These are phyloP conservation scores for Kodamaea alishanica DNA, from an alignment of 1,139 yeast genomes.

Conservation along the genomic window DNA sequence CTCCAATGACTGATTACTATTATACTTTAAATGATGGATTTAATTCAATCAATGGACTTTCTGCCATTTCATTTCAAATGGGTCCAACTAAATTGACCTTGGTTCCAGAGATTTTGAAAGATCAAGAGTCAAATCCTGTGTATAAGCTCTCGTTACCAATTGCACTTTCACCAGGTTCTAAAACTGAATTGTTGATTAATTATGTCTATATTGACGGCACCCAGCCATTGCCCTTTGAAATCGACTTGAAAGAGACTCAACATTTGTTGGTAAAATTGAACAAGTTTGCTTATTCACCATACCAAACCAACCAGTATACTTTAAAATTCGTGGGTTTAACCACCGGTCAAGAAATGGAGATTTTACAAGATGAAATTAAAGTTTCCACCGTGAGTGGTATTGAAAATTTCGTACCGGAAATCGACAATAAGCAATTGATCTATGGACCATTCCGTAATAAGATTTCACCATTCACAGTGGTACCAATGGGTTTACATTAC, in stretches of 20 bases:
- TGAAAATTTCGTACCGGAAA: conserved; percentile 29
- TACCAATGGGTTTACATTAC: conserved; percentile 55
- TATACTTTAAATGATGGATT: conserved; percentile 50
- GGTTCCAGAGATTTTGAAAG: conserved; percentile 19
- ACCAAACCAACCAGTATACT: conserved; percentile 51
- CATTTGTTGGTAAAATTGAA: conserved; percentile 51
- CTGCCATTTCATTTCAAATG: conserved; percentile 42
- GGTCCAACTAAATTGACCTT: conserved; percentile 24
- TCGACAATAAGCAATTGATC: conserved; percentile 39
- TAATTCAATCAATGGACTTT: conserved; percentile 41
- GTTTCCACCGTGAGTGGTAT: conserved; percentile 13
- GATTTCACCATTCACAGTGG: conserved; percentile 45
- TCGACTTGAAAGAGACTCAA: conserved; percentile 63
- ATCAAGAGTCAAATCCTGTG: conserved; percentile 30
- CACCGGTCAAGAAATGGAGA: conserved; percentile 47
- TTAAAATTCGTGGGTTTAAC: conserved; percentile 49
- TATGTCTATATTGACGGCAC: conserved; percentile 49
- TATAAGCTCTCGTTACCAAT: conserved; percentile 51
- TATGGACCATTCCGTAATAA: conserved; percentile 53
- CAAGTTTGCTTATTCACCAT: conserved; percentile 61
- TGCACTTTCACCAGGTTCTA: conserved; percentile 64
- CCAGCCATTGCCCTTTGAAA: conserved; percentile 60
- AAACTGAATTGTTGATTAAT: conserved; percentile 48
- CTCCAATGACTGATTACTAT: conserved; percentile 55
- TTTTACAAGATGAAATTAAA: conserved; percentile 17